phyloP scores from a whole-genome alignment of 2,329 filamentous ascomycete species.

The Lasiodiplodia hormozganensis region DNA sequence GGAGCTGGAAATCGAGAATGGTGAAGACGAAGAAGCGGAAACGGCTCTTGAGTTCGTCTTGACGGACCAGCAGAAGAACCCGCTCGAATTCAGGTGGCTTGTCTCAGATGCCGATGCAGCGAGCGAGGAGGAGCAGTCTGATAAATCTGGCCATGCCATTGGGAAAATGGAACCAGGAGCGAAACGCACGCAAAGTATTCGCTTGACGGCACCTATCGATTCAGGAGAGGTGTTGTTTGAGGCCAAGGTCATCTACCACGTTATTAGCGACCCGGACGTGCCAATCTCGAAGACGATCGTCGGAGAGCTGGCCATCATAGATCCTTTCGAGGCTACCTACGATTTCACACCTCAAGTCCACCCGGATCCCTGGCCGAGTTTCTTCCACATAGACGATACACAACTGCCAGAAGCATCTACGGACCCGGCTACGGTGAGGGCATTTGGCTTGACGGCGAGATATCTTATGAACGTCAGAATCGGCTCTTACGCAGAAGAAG shows the following conservation, averaged over 20 bases:
- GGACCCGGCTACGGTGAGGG: slow-evolving; percentile 38
- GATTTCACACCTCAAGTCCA: slow-evolving; percentile 83
- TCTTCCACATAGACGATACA: slow-evolving; percentile 71
- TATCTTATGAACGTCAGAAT: slow-evolving; percentile 78
- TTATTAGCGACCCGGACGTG: slow-evolving; percentile 80
- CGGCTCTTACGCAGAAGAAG: slow-evolving; percentile 76
- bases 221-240: slow-evolving; percentile 71
- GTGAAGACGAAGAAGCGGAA: slow-evolving; percentile 79
- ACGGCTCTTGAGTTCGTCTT: slow-evolving; percentile 74
- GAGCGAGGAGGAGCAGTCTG: slow-evolving; percentile 36
- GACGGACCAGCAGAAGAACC: slow-evolving; percentile 62
- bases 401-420: slow-evolving; percentile 43
- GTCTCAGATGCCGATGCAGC: slow-evolving; percentile 39
- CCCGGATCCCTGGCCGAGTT: slow-evolving; percentile 80
- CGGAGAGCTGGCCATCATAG: slow-evolving; percentile 74
- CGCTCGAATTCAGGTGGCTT: slow-evolving; percentile 56
- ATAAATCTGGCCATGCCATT: slow-evolving; percentile 46
- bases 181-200: slow-evolving; percentile 44
- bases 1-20: slow-evolving; percentile 75
- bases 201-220: slow-evolving; percentile 50
- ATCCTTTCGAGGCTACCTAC: slow-evolving; percentile 91
- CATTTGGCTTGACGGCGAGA: slow-evolving; percentile 74
- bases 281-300: slow-evolving; percentile 76
- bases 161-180: slow-evolving; percentile 43
- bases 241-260: slow-evolving; percentile 76